A percentile compares a stretch with the other conserved stretches of the same genome.
Evolutionary conservation across 2,329 filamentous ascomycete genomes (phyloP).

Genomic region (Pseudogymnoascus pannorum): DNA sequence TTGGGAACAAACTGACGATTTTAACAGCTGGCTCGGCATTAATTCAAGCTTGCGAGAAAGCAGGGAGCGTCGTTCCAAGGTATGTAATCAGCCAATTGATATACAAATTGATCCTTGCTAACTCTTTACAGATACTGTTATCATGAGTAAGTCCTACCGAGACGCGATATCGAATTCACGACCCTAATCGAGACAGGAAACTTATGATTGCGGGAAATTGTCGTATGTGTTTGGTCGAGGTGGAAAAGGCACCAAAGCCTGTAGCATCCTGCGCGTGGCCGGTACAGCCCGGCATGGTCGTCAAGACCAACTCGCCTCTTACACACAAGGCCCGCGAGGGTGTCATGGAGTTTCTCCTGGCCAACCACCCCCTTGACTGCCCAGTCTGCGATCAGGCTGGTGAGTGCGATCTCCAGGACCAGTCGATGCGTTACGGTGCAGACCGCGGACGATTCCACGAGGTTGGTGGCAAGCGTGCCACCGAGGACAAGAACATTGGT

Average conservation of each 20-base stretch:
- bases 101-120: constrained; percentile 15
- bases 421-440: constrained; percentile 97
- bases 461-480: constrained; percentile 87
- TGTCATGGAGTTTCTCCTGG: constrained; percentile 97
- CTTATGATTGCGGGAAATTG: constrained; percentile 99
- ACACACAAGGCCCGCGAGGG: constrained; percentile 97
- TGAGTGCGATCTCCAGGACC: constrained; percentile 97
- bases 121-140: constrained; percentile 75
- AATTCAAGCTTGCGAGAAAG: constrained; percentile 99
- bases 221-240: constrained; percentile 98
- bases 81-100: constrained; percentile 34
- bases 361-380: constrained; percentile 94
- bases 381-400: constrained; percentile 98
- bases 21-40: constrained; percentile 81
- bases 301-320: constrained; percentile 94
- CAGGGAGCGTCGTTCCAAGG: constrained; percentile 82
- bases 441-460: constrained; percentile 97
- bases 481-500: constrained; percentile 99
- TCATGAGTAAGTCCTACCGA: constrained; percentile 66
- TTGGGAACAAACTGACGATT: constrained; percentile 30
- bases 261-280: constrained; percentile 99
- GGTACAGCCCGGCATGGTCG: constrained; percentile 96
- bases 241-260: constrained; percentile 91
- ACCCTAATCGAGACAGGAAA: constrained; percentile 53
- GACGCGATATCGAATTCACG: constrained; percentile 23